Evolutionary conservation across 352 stramenopile genomes (phyloP), one percentile per base, ranked within the genome.

Genomic region (Pythium aquatile): DNA sequence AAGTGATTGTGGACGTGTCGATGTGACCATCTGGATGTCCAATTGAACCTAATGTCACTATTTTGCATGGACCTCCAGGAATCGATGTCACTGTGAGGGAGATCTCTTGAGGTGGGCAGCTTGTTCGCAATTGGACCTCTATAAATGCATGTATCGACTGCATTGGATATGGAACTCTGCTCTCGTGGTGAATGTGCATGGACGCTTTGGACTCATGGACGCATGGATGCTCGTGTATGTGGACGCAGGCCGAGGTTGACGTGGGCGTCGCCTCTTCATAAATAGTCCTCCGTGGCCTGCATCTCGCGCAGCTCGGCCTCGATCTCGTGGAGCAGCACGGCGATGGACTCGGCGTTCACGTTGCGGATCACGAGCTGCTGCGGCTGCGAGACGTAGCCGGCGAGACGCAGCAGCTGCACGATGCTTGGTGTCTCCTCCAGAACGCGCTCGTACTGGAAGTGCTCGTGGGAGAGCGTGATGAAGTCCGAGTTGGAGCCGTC

Each of bases 391-490:
- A 90, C 77, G 58, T 90, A 93, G 10, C 84, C 84, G 49, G 84
- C 80, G 37, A 93, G 73, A 54, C 86, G 85, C n/a, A 93, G 73
- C 52, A 93, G 64, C 69, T 84, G 78, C 37, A 93, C 83, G 65
- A 93, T 79, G 61, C 84, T 93, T 30, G 84, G 84, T 10, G 81
- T 88, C 37, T 85, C 78, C 49, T 83, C 58, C 29, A 89, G 68
- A 65, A 90, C 78, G 55, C 81, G 80, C 2, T 77, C 74, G 65
- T 93, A 93, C 52, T 79, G 79, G 60, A 93, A 87, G 48, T 88
- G 79, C 37, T 86, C 79, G 60, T 91, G 78, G 32, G 82, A 73
- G 28, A 93, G 58, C 33, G 81, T 83, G 40, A 79, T 78, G 61
- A 85, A 91, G 63, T 85, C 82, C 40, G 79, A 90, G 7, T 79